Evolutionary conservation across 2,329 filamentous ascomycete species (phyloP), one percentile per base, ranked within the genome.

Genomic region (Cordyceps javanica): DNA sequence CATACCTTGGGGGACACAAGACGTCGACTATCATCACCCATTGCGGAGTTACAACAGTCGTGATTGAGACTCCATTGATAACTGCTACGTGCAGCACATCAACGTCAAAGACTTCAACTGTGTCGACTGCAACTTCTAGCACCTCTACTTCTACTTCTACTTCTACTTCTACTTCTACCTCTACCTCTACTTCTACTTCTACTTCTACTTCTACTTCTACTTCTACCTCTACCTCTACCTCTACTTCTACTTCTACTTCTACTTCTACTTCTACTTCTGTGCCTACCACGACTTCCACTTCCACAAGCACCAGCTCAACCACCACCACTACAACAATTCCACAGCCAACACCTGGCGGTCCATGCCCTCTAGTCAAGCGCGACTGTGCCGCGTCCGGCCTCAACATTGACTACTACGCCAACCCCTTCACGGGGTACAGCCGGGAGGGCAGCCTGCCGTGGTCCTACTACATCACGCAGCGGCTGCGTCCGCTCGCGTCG

Each of bases 381-480:
- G 8, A 5, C 23, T 55, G 52, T 5, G 7, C 41, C 30, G 52
- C 52, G 10, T 3, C 41, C 10, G 52, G 52, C 23, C 52, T 41
- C 49, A 62, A 64, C 28, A 58, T 65, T 6, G 61, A 64, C 56
- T 65, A 64, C 60, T 65, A 64, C 36, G 14, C 56, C 26, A 65
- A 65, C 26, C 59, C 45, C 34, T 60, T 65, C 11, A 56, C 45
- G 8, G 64, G 61, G 3, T 65, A 63, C 57, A 62, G 63, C 34
- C 61, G 63, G 7, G 51, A 61, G 25, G 57, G 45, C 2, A 54
- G 41, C 32, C 42, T 62, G 11, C 62, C 63, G 21, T 57, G 61
- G 13, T 65, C 63, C 3, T 65, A 65, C 60, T 65, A 65, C 59
- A 59, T 65, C 53, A 62, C 62, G 21, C 48, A 64, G 39, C 7